Percentiles rank a stretch among this genome's conserved stretches.
Evolutionary conservation across 306 rosid genomes (phyloP).

Genomic region (Comarum palustre): DNA sequence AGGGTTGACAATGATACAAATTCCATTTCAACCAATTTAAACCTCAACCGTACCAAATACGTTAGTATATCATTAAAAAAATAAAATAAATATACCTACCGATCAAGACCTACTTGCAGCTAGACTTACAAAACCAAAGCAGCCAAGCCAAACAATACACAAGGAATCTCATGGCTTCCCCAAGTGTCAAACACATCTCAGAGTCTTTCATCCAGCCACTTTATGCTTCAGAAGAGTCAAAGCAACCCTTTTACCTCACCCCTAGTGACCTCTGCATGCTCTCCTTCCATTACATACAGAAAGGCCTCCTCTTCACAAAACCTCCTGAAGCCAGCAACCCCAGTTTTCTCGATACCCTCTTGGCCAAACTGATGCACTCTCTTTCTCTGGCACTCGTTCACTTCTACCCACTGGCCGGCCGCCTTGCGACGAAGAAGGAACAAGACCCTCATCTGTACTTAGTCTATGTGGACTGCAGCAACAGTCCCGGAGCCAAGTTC

Average conservation of each 20-base stretch:
- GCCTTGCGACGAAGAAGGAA: slow-evolving; percentile 34
- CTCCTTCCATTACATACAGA: slow-evolving; percentile 50
- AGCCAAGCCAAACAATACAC: no score
- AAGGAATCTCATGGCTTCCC: slow-evolving; percentile 13
- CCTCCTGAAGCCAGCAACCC: slow-evolving; percentile 17
- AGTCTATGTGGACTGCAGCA: slow-evolving; percentile 40
- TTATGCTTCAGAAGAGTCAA: slow-evolving; percentile 19
- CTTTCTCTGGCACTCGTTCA: slow-evolving; percentile 53
- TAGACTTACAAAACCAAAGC: no score
- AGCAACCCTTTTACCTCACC: slow-evolving; percentile 34
- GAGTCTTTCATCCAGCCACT: slow-evolving; percentile 38
- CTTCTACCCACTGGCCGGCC: slow-evolving; percentile 63
- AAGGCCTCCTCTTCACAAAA: slow-evolving; percentile 62
- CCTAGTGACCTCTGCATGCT: slow-evolving; percentile 52
- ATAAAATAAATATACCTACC: no score
- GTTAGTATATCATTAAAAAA: no score
- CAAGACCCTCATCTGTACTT: slow-evolving; percentile 29
- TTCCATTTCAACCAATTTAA: no score
- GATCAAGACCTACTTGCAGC: no score
- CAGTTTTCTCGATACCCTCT: slow-evolving; percentile 22
- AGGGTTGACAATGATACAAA: no score
- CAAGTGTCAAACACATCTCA: slow-evolving; percentile 19
- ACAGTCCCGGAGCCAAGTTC: slow-evolving; percentile 45
- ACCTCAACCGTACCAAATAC: no score
- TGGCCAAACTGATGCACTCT: slow-evolving; percentile 40